Evolutionary conservation across 2,329 filamentous ascomycete species (phyloP), one percentile per base, ranked within the genome.

Genomic region (Berkeleyomyces basicola): DNA sequence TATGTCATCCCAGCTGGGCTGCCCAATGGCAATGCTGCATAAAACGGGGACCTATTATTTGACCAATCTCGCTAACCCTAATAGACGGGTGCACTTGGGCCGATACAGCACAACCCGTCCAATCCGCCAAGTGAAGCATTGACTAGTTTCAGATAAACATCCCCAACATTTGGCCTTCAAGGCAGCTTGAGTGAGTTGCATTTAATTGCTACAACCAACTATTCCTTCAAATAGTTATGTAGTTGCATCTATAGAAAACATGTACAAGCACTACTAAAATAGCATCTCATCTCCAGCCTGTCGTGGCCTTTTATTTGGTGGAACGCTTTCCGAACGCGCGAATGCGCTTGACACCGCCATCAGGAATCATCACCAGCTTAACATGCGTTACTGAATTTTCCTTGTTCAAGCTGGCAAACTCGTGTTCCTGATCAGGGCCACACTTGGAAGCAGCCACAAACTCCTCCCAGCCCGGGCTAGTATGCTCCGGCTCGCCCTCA

Each of bases 341-440:
- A 67, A 96, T 80, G 67, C 91, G 79, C 82, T 95, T 96, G 2
- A 96, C 87, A 33, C 92, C 91, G 42, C 92, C 91, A 73, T 97
- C 91, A 0, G 92, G 92, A 68, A 96, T 89, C 71, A 96, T 93
- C 42, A 89, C 87, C 71, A 97, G 77, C 79, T 95, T 96, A 31
- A 91, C 84, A 74, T 93, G 90, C 10, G 87, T 90, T 69, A 89
- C 87, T 2, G 77, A 75, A 70, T 77, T 79, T 44, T 82, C 82
- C 67, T 78, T 75, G 16, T 82, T 76, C 63, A 77, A 69, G 61
- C 76, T 79, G 40, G 74, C 75, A 70, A 86, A 88, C 66, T 81
- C 79, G 71, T 90, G 86, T 74, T 90, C 87, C 68, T 78, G 76
- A 71, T 92, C 87, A 16, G 88, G 84, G 1, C 84, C 83, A 64